A percentile compares a stretch with the other conserved stretches of the same genome.
Conservation (phyloP, 2,329 filamentous ascomycete species). For the Aureobasidium sp. region DNA sequence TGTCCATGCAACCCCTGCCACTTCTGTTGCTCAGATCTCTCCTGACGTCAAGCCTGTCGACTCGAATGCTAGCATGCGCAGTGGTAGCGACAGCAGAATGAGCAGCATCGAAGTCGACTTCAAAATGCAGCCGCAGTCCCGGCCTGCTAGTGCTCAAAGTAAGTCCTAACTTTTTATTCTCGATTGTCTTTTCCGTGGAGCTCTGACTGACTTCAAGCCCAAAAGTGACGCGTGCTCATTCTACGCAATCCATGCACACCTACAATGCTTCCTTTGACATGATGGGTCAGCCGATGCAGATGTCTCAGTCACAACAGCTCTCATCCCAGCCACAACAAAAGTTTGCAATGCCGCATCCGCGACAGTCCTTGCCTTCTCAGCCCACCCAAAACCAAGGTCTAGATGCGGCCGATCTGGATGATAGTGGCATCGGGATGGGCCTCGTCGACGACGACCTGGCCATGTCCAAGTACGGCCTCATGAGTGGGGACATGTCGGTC, state of each 20-base stretch:
- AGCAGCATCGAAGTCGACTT: conserved; percentile 24
- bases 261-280: conserved; percentile 9
- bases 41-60: conserved; percentile 1
- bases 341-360: conserved; percentile 7
- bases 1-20: not conserved
- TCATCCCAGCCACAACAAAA: conserved; percentile 8
- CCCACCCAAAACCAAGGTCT: conserved; percentile 9
- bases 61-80: conserved; percentile 14
- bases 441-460: conserved; percentile 27
- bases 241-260: conserved; percentile 15
- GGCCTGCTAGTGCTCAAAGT: conserved; percentile 14
- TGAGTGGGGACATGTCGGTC: not conserved
- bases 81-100: conserved; percentile 25
- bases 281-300: conserved; percentile 11
- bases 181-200: not conserved
- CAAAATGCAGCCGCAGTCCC: conserved; percentile 10
- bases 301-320: conserved; percentile 16
- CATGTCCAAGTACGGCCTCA: conserved; percentile 15
- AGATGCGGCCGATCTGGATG: conserved; percentile 27
- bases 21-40: not conserved
- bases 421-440: conserved; percentile 30
- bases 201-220: conserved; percentile 11
- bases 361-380: conserved; percentile 16
- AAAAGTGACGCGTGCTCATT: conserved; percentile 15
- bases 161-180: conserved; percentile 6